phyloP scores from a whole-genome alignment of 805 yeast genomes.

The Ogataea chonburiensis region DNA sequence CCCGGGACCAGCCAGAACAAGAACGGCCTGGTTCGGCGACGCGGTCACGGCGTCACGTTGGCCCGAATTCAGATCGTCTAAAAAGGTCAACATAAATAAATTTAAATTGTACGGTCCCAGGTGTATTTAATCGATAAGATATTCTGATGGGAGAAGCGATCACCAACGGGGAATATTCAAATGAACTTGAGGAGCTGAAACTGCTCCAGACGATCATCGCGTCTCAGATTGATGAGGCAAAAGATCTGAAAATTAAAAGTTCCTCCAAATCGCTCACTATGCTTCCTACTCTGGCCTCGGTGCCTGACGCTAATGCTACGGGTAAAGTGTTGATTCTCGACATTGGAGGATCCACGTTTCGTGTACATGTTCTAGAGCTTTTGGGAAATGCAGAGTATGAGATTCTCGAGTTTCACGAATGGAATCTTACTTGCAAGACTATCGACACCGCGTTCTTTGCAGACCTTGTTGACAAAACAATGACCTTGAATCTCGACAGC shows the following conservation, averaged over 20 bases:
- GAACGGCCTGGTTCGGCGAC: slow-evolving; percentile 39
- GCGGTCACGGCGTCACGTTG: slow-evolving; percentile 47
- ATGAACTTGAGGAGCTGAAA: no score
- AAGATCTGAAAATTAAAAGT: no score
- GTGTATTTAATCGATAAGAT: no score
- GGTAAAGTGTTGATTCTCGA: slow-evolving; percentile 50
- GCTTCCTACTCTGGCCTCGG: neutral
- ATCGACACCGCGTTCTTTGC: slow-evolving; percentile 44
- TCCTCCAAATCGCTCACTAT: no score
- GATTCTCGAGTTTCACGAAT: slow-evolving; percentile 27
- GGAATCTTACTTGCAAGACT: slow-evolving; percentile 41
- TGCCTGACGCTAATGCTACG: no score
- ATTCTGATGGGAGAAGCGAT: no score
- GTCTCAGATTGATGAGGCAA: no score
- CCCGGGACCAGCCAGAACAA: slow-evolving; percentile 61
- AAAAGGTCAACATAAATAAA: slow-evolving; percentile 10
- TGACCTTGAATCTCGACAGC: slow-evolving; percentile 24
- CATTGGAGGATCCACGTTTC: slow-evolving; percentile 55
- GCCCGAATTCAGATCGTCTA: slow-evolving; percentile 36
- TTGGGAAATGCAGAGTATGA: slow-evolving; percentile 8
- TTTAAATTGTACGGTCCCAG: no score
- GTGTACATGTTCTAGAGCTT: slow-evolving; percentile 35
- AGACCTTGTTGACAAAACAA: slow-evolving; percentile 39
- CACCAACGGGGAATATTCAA: no score
- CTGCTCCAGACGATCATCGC: no score